Evolutionary conservation across 495 filamentous ascomycete species (phyloP), one percentile per base, ranked within the genome.

Genomic region (Neurospora sublineolata): DNA sequence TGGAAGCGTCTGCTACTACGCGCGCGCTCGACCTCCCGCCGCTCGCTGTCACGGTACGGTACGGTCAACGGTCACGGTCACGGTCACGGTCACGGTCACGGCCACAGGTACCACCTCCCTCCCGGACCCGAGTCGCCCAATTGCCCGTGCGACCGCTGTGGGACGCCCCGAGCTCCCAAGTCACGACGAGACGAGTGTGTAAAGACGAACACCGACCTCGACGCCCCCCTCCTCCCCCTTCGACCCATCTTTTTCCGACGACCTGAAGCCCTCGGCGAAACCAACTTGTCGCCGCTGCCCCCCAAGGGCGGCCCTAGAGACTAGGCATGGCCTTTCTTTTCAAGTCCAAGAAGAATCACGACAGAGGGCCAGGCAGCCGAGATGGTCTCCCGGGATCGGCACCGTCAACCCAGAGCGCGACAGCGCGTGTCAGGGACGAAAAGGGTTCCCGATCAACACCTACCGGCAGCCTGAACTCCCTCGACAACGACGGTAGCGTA

Each of bases 301-400:
- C 52, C 37, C 18, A 60, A 70, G 64, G 70, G 30, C 71, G 37
- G 64, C 27, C 68, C 27, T 44, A 68, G 8, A 33, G 67, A 70
- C 36, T 68, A 81, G 81, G 78, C 78, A 92, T 92, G 90, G 88
- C 89, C 71, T 92, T 91, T 80, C 85, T 92, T 72, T 91, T 91
- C 84, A 89, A 89, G 80, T 88, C 87, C 69, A 90, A 89, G 80
- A 91, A 91, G 80, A 83, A 87, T 72, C 87, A 87, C 76, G 82
- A 85, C 71, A 80, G 84, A 74, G 81, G 76, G 58, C 72, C 84
- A 27, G 70, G 79, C 36, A 85, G 82, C 73, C 81, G 83, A 74
- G 83, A 86, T 76, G 83, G 82, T 37, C 76, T 77, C 67, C 82
- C 82, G 33, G 80, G 79, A 6, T 76, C 78, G 4, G 76, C 71